Evolutionary conservation across 805 yeast genomes (phyloP), one percentile per base, ranked within the genome.

Genomic region (Sporopachydermia quercuum): DNA sequence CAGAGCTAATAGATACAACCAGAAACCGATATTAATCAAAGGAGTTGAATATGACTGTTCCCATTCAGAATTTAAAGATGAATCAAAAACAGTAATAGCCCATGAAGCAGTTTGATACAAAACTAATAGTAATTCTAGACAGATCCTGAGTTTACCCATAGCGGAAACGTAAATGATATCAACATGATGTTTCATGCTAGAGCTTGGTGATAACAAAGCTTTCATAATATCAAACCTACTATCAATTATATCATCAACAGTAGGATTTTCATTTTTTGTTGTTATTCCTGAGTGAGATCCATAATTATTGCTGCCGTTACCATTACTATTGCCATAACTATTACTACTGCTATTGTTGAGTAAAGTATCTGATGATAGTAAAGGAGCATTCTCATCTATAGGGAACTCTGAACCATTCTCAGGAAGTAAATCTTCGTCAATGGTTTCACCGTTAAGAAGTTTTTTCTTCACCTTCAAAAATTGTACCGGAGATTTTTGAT

Each of bases 1-100:
- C 16, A 73, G 45, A 2, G 56, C 18, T 6, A 66, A 54, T 13
- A 65, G 48, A 45, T 70, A 72, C 4, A 47, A 35, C 77, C 78
- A 72, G 45, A 66, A 63, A 5, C 48, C 30, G 3, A 57, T 13
- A 35, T 56, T 58, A 11, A 58, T 52, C 8, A 52, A 43, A 3
- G 60, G 56, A 3, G 54, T 45, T 14, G 46, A 46, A 4, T 56
- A 49, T 4, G 49, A 41, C 19, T 40, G 45, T 14, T 40, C 35
- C 58, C 65, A 67, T 45, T 69, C 73, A 3, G 44, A 40, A 2
- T 45, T 42, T 37, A 64, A 51, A 5, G 48, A 54, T 2, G 53
- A 43, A 3, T 59, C 40, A 13, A 63, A 50, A 13, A 66, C 51
- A 3, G 65, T 52, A n/a, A 58, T 16, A 2, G 47, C n/a, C 4